Base-by-base conservation (phyloP, 306 rosid species). In the Abrus pulchellus region DNA sequence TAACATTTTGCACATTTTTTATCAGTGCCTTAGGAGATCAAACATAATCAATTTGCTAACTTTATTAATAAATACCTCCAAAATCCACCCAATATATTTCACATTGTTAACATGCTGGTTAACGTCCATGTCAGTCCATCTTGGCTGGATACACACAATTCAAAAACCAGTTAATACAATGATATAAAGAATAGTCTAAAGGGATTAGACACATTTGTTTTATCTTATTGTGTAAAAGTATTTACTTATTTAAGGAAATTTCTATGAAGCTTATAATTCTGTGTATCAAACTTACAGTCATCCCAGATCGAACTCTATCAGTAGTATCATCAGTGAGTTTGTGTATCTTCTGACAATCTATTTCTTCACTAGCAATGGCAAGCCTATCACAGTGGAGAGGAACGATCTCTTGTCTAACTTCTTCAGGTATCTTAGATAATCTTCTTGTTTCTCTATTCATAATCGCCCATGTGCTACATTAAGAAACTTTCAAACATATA, bases 371-470 rank as follows among this genome's bases (percentile, higher is more conserved):
- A 7, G 94, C 74, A 64, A 93, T 81, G 8, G 97, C 88, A 40
- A 59, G 44, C 86, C 92, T 89, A 12, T 89, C 32, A 11, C 93
- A 75, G 89, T 91, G 90, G 83, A 94, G 93, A 1, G 99, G 99
- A 9, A 49, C 1, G 47, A 93, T 85, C 86, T 94, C 99, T 76
- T 87, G 79, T 66, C 86, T 88, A 5, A 94, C 99, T 85, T 90
- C 91, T 48, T 86, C 90, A 1, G 97, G 99, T 40, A 93, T 91
- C 87, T 93, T 94, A 2, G 85, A 90, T 45, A 93, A 48, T 76
- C 90, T 91, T 89, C 99, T 90, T 36, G 97, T 93, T 88, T 93
- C 93, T 89, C 88, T 88, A 82, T 94, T 93, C 99, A 94, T 94
- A 55, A 90, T 90, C 82, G 91, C 99, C 99, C 97, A 94, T 4